Conservation (phyloP, 169 alveolate genomes). For the Cryptosporidium andersoni region DNA sequence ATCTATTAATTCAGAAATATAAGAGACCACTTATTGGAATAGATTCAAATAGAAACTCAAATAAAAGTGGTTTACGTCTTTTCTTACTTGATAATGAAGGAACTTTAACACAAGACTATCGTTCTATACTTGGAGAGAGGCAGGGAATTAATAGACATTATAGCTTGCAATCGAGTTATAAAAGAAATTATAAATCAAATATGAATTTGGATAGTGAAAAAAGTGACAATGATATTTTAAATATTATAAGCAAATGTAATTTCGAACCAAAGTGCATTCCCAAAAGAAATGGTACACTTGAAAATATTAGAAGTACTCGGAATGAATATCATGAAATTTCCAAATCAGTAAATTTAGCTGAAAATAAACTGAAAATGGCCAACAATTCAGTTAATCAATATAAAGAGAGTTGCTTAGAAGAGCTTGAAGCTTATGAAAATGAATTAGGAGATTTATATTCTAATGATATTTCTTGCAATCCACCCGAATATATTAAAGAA, state of each 20-base stretch:
- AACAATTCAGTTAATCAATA: neutral
- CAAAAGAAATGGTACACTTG: neutral
- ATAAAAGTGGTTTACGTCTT: slow-evolving; percentile 47
- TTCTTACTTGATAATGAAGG: slow-evolving; percentile 80
- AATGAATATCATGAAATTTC: neutral
- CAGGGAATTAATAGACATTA: neutral
- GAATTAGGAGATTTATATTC: neutral
- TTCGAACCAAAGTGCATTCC: neutral
- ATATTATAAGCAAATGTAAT: no score
- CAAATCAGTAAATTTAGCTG: neutral
- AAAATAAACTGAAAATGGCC: neutral
- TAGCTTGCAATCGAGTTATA: neutral
- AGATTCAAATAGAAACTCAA: neutral
- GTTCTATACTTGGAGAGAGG: slow-evolving; percentile 53
- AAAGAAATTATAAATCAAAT: neutral
- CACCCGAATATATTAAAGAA: slow-evolving; percentile 19
- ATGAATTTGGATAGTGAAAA: neutral
- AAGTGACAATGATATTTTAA: no score
- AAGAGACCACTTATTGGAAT: neutral
- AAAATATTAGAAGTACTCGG: neutral
- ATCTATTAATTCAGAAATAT: slow-evolving; percentile 21
- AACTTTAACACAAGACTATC: slow-evolving; percentile 76
- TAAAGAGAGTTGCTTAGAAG: neutral
- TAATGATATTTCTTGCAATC: slow-evolving; percentile 34
- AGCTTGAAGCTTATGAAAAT: neutral